Evolutionary conservation across 805 yeast species (phyloP), one percentile per base, ranked within the genome.

Genomic region (Cyberlindnera galapagoensis): DNA sequence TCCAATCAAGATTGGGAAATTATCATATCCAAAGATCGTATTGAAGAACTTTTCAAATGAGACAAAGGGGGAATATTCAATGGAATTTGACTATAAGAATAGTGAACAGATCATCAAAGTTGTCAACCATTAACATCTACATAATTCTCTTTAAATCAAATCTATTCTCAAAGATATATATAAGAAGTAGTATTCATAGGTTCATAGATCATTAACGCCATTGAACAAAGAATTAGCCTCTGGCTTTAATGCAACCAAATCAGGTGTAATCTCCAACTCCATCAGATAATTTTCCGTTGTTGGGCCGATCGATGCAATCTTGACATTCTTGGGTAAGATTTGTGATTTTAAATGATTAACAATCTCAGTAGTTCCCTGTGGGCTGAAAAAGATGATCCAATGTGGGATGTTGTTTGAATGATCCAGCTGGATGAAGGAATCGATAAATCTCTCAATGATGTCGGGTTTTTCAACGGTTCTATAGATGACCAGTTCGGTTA

Each of bases 301-400:
- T 3, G 97, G 97, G 0, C 97, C 97, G 36, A 90, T 90, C 4
- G 88, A 76, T 0, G 94, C 96, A 11, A 86, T 59, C 29, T 64
- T 67, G 24, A 24, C 49, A 7, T 38, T 28, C 3, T 30, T 14
- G 16, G 25, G 18, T 9, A 35, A 19, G 16, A 36, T 29, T 14
- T 28, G 28, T 21, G 20, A 29, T 30, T 50, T 52, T n/a, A 74
- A 35, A 39, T 66, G 65, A 8, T 67, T 56, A 4, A 83, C 71
- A 9, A 87, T 77, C 1, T 56, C 63, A 18, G 69, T 71, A 0
- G 94, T 80, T 0, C 95, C 95, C 46, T 92, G 94, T 0, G 96
- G 94, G 41, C 96, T 84, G 57, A 88, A 90, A 39, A 90, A 80
- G 0, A 88, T 80, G 5, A 87, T 60, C 95, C 96, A 86, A 62